Evolutionary conservation across 2,329 filamentous ascomycete genomes (phyloP), one percentile per base, ranked within the genome.

Genomic region (Sporothrix mexicana): DNA sequence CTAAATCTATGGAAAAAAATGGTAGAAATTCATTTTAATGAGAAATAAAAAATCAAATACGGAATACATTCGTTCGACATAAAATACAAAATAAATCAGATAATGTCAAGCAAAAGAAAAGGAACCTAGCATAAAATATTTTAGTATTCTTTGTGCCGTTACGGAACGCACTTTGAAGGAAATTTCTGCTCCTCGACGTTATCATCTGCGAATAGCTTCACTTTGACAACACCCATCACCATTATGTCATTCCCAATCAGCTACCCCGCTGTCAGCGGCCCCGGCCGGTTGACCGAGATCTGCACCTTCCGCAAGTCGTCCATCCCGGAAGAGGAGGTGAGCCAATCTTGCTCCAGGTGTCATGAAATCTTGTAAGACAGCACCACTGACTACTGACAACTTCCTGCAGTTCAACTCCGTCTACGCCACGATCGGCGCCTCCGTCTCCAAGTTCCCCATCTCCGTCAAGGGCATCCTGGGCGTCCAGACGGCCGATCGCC

Each of bases 271-370:
- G 47, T 53, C 47, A 25, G 53, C 13, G 64, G 64, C 15, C 47
- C 45, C 17, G 64, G 47, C 47, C 64, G 64, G 15, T 9, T 68
- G 23, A 68, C 45, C 15, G 64, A 53, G 64, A 68, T 53, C 25
- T 68, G 64, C 45, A 68, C 64, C 45, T 68, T 68, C 64, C 64
- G 47, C 45, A 68, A 41, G 25, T 47, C 64, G 20, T 25, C 23
- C 47, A 51, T 68, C 23, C 25, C 64, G 9, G 47, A 68, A 47
- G 64, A 68, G 25, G 64, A 68, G 64, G 64, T 53, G 20, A 51
- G 47, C 8, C 30, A 3, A 7, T 1, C 30, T 7, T 7, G 2
- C 5, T 36, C 30, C 30, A 4, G 7, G 30, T 36, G 30, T 36
- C 8, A 20, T 25, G 51, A 12, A 9, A 13, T 20, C n/a, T n/a